phyloP scores from a whole-genome alignment of 371 early-diverging fungal genomes.

The Mucor racemosus region DNA sequence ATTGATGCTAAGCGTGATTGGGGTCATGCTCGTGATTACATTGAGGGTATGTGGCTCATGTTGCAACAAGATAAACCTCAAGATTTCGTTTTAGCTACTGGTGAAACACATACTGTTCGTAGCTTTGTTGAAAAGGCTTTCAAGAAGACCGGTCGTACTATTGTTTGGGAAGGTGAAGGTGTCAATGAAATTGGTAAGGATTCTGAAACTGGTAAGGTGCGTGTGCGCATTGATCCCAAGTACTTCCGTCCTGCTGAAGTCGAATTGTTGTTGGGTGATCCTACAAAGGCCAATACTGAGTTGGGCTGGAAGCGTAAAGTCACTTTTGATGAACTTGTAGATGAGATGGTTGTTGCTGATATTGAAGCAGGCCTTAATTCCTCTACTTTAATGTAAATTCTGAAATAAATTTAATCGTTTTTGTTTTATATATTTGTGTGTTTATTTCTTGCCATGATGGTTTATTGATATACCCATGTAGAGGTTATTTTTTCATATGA shows the following conservation, averaged over 20 bases:
- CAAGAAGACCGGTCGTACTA: slow-evolving; percentile 67
- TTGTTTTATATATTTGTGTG: too few relatives aligned
- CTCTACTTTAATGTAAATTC: slow-evolving; percentile 28
- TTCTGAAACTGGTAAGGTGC: slow-evolving; percentile 66
- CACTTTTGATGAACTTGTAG: slow-evolving; percentile 70
- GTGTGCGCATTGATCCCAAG: slow-evolving; percentile 75
- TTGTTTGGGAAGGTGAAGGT: slow-evolving; percentile 81
- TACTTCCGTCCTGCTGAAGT: slow-evolving; percentile 91
- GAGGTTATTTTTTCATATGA: too few relatives aligned
- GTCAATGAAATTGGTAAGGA: slow-evolving; percentile 77
- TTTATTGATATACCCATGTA: too few relatives aligned
- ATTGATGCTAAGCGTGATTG: slow-evolving; percentile 88
- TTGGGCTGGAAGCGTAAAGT: slow-evolving; percentile 79
- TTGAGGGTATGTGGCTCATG: slow-evolving; percentile 91
- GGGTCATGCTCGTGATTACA: slow-evolving; percentile 89
- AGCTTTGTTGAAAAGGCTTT: slow-evolving; percentile 86
- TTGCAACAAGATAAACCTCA: slow-evolving; percentile 80
- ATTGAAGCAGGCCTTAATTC: slow-evolving; percentile 57
- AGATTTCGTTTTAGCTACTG: slow-evolving; percentile 86
- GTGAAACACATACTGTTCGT: slow-evolving; percentile 85
- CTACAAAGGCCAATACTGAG: slow-evolving; percentile 72
- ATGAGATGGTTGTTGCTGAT: slow-evolving; percentile 77
- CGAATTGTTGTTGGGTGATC: slow-evolving; percentile 80
- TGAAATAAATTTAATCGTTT: background rate
- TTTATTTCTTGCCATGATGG: too few relatives aligned